Percentiles rank a stretch among this genome's conserved stretches.
Conservation (phyloP, 352 stramenopile species). For the Phytophthora palmivora region DNA sequence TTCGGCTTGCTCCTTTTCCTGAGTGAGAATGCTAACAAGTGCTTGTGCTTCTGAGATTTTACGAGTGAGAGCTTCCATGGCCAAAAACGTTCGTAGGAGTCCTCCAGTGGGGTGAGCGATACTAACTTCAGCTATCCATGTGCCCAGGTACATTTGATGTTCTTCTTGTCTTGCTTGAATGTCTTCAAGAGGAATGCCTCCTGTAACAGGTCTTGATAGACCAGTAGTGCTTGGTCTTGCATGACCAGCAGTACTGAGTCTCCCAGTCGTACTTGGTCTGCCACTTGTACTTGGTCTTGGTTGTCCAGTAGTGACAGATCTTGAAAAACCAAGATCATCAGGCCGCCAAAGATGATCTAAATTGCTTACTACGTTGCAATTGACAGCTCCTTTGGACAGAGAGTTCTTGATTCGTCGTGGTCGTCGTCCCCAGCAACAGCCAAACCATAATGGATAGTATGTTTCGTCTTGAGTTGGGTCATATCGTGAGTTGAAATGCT, state of each 20-base stretch:
- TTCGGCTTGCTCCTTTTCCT: slow-evolving; percentile 49
- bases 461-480: slow-evolving; percentile 74
- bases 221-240: not conserved
- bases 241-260: not conserved
- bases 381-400: slow-evolving; percentile 45
- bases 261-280: not conserved
- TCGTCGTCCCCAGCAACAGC: slow-evolving; percentile 64
- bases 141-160: slow-evolving; percentile 68
- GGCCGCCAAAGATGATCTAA: slow-evolving; percentile 64
- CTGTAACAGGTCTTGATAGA: slow-evolving; percentile 1
- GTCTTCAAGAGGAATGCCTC: not conserved
- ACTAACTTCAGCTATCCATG: slow-evolving; percentile 90
- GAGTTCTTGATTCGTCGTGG: slow-evolving; percentile 59
- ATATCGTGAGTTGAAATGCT: slow-evolving; percentile 82
- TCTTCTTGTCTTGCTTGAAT: slow-evolving; percentile 17
- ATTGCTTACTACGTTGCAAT: slow-evolving; percentile 63
- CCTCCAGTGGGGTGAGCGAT: slow-evolving; percentile 79
- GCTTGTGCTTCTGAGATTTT: slow-evolving; percentile 65
- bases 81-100: slow-evolving; percentile 74
- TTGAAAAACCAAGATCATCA: slow-evolving; percentile 7
- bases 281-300: not conserved
- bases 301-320: slow-evolving; percentile 6
- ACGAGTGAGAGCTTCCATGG: slow-evolving; percentile 70
- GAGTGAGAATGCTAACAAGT: slow-evolving; percentile 57
- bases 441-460: slow-evolving; percentile 67